These are phyloP conservation scores for Parathielavia hyrcaniae DNA, from an alignment of 495 filamentous ascomycete species.

Conservation along the genomic window DNA sequence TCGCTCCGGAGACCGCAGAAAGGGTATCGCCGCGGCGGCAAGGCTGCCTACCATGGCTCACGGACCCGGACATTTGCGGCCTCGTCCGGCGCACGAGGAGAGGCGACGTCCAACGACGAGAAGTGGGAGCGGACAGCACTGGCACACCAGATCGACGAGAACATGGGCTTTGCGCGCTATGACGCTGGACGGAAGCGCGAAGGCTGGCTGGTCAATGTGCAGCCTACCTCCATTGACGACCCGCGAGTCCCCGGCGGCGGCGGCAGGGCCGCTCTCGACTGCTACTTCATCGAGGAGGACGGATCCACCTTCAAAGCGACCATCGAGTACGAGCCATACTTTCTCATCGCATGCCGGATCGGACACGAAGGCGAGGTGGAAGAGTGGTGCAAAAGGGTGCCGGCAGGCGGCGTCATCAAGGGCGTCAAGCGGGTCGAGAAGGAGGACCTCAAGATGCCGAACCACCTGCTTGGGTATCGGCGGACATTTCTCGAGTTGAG, in stretches of 20 bases:
- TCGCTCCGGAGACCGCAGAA: conserved; percentile 43
- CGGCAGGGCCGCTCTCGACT: conserved; percentile 87
- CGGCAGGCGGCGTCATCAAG: conserved; percentile 81
- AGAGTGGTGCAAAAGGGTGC: conserved; percentile 80
- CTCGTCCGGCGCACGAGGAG: conserved; percentile 62
- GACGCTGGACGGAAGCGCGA: conserved; percentile 79
- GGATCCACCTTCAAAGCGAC: conserved; percentile 94
- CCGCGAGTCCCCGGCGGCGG: conserved; percentile 64
- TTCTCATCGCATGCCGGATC: conserved; percentile 82
- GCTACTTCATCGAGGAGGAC: conserved; percentile 93
- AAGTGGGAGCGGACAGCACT: conserved; percentile 78
- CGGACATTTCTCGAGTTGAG: conserved; percentile 76
- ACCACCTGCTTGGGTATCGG: conserved; percentile 88
- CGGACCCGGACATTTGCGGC: conserved; percentile 69
- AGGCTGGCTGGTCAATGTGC: conserved; percentile 94
- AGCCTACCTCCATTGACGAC: conserved; percentile 81
- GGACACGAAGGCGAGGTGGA: conserved; percentile 89
- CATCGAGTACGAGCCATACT: conserved; percentile 93
- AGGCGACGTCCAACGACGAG: conserved; percentile 78
- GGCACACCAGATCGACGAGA: conserved; percentile 86
- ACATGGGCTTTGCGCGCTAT: conserved; percentile 86
- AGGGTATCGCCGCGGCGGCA: conserved; percentile 49
- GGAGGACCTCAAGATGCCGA: conserved; percentile 92
- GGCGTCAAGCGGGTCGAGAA: conserved; percentile 70
- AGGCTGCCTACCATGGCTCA: conserved; percentile 49